Evolutionary conservation across 768 basidiomycete genomes (phyloP), one percentile per base, ranked within the genome.

Genomic region (Imleria badia): DNA sequence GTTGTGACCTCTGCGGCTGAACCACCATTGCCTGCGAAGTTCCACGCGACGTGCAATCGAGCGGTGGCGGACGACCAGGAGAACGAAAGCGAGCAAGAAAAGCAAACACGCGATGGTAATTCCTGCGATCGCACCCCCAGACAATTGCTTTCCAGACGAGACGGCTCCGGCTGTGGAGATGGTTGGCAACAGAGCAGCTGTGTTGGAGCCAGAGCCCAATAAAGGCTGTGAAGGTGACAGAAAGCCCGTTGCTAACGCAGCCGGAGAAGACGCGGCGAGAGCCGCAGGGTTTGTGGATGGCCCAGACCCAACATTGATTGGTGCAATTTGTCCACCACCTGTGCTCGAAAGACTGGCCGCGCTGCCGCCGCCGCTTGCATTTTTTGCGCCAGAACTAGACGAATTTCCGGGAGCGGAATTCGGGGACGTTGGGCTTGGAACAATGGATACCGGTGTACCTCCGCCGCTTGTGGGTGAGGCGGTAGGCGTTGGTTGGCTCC

Each of bases 61-160:
- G 26, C 82, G 80, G 31, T 74, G 76, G 36, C 85, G 79, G 29
- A 81, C 58, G 38, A 79, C 42, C 45, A 81, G 61, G 13, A 85
- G 19, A 20, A 76, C 29, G 13, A 80, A 47, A 7, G 55, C 62
- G 10, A 81, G 49, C 19, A 73, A 45, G 41, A 66, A 54, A 20
- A 78, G 23, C 23, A 62, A 51, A 23, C 72, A 60, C 5, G 74
- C 52, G 17, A 74, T 50, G 14, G 59, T 62, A 42, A 84, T 78
- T 36, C 69, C 84, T 10, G 76, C 81, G 44, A 84, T 77, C 22
- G 73, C 77, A 26, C 76, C 81, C 0, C 58, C 63, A 5, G 82
- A 77, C 3, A 81, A 39, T 12, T 69, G 70, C 19, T 65, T 63
- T 44, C 65, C 66, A 34, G 52, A 48, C n/a, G 54, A 56, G 31